These are phyloP conservation scores for Colletotrichum sp. DNA, from an alignment of 2,329 filamentous ascomycete genomes.

Conservation along the genomic window DNA sequence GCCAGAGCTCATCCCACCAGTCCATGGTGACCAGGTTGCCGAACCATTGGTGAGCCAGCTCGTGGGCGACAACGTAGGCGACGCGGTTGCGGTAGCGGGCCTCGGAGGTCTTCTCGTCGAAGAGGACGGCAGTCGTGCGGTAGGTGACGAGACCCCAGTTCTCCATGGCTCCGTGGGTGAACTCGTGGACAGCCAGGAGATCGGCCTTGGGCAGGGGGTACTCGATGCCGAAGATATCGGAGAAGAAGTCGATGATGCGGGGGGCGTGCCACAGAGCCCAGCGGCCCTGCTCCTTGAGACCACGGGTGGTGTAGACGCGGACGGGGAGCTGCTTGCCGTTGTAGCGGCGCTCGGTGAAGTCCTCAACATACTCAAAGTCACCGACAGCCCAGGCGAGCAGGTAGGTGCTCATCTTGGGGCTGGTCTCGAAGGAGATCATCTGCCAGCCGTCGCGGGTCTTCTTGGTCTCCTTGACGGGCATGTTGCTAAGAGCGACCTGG, in stretches of 20 bases:
- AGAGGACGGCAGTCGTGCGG: constrained; percentile 93
- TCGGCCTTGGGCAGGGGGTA: constrained; percentile 94
- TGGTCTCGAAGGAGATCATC: constrained; percentile 78
- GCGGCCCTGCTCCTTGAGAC: constrained; percentile 89
- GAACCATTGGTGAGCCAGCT: constrained; percentile 96
- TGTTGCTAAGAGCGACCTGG: constrained; percentile 90
- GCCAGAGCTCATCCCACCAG: constrained; percentile 94
- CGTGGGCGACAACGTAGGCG: constrained; percentile 97
- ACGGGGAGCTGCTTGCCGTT: constrained; percentile 91
- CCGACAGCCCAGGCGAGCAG: constrained; percentile 93
- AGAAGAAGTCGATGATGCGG: constrained; percentile 95
- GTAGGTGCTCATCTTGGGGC: constrained; percentile 91
- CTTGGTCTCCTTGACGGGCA: constrained; percentile 80
- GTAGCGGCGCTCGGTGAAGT: constrained; percentile 86
- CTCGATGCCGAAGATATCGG: constrained; percentile 90
- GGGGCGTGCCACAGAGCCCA: constrained; percentile 91
- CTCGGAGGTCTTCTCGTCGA: constrained; percentile 90
- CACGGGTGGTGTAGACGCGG: constrained; percentile 92
- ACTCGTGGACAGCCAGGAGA: constrained; percentile 89
- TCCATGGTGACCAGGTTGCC: constrained; percentile 96
- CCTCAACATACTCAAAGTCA: constrained; percentile 96
- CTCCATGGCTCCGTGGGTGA: constrained; percentile 88
- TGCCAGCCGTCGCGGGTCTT: constrained; percentile 68
- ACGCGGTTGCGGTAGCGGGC: constrained; percentile 90
- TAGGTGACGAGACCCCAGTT: constrained; percentile 98